Base-by-base conservation (phyloP, 1,284 basidiomycete species). In the Irpex rosettiformis region DNA sequence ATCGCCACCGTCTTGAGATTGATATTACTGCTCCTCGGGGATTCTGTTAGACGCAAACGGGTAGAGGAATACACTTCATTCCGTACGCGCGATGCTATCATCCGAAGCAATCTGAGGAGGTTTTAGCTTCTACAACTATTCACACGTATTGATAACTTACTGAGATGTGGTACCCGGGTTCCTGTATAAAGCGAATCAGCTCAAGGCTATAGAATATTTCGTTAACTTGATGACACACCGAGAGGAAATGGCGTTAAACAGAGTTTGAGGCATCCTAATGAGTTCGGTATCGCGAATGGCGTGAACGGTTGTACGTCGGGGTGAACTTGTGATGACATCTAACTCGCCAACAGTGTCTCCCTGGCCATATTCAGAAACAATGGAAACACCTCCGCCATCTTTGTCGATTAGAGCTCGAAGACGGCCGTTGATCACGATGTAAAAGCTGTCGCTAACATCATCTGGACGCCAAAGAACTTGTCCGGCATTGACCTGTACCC, bases 241-340 rank as follows among this genome's bases (percentile, higher is more conserved):
- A 11, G 90, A 86, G 51, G 92, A 94, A 59, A 96, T 96, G 0
- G 96, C 96, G 71, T 99, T 98, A 79, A 99, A 99, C 13, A 99
- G 79, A 0, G 96, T 98, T 69, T 94, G 89, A 0, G 96, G 97
- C 89, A 99, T 98, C 51, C 95, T 81, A 48, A 96, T 97, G n/a
- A 99, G 80, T 72, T 99, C 97, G 0, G 94, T 95, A 71, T 99
- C 96, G 66, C 96, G 92, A 64, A 99, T 99, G 3, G 96, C 96
- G 73, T 99, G 96, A 8, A 98, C 85, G 1, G 96, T 99, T 57
- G 89, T 95, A 54, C 89, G 82, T 61, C 97, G 83, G 3, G 84
- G 82, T n/a, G 89, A 90, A 64, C 89, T 92, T 5, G 96, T 98
- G 67, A 99, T 98, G 54, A 97, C 96, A 70, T 99, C 97, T n/a